Evolutionary conservation across 352 stramenopile species (phyloP).

Genomic region (Pythium monospermum): DNA sequence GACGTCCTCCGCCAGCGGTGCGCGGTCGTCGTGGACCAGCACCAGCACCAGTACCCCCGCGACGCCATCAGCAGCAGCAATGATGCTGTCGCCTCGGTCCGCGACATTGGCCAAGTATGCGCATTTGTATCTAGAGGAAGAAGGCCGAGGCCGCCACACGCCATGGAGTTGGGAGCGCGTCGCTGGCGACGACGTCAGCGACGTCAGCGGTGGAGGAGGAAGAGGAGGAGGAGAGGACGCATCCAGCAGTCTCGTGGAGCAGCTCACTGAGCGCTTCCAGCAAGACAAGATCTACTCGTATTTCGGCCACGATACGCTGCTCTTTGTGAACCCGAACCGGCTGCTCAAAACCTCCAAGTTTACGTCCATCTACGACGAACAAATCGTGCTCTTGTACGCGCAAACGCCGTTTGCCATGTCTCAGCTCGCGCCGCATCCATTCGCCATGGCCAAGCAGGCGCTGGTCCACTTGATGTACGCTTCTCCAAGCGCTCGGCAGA

Average conservation of each 20-base stretch:
- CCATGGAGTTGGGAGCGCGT: conserved; percentile 53
- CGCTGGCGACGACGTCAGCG: conserved; percentile 34
- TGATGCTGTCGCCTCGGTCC: conserved; percentile 49
- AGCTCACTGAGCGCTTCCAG: conserved; percentile 29
- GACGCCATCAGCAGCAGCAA: too few relatives aligned
- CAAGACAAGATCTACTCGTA: conserved; percentile 58
- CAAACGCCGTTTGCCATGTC: conserved; percentile 35
- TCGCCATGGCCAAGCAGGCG: conserved; percentile 66
- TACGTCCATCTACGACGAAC: conserved; percentile 82
- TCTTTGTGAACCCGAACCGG: conserved; percentile 68
- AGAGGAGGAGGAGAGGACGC: too few relatives aligned
- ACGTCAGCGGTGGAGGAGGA: too few relatives aligned
- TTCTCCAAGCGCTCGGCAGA: conserved; percentile 19
- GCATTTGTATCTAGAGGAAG: conserved; percentile 64
- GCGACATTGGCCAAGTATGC: conserved; percentile 77
- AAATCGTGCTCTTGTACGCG: conserved; percentile 62
- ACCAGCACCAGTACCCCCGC: too few relatives aligned
- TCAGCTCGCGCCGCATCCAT: conserved; percentile 56
- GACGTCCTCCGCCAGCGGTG: not conserved
- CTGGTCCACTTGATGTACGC: conserved; percentile 42
- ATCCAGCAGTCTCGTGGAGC: not conserved
- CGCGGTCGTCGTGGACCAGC: conserved; percentile 9
- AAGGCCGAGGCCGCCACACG: conserved; percentile 41
- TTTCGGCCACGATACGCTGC: conserved; percentile 51
- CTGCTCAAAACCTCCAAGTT: conserved; percentile 68